These are phyloP conservation scores for Penicillium digitatum DNA, from an alignment of 2,329 filamentous ascomycete species.

Conservation along the genomic window DNA sequence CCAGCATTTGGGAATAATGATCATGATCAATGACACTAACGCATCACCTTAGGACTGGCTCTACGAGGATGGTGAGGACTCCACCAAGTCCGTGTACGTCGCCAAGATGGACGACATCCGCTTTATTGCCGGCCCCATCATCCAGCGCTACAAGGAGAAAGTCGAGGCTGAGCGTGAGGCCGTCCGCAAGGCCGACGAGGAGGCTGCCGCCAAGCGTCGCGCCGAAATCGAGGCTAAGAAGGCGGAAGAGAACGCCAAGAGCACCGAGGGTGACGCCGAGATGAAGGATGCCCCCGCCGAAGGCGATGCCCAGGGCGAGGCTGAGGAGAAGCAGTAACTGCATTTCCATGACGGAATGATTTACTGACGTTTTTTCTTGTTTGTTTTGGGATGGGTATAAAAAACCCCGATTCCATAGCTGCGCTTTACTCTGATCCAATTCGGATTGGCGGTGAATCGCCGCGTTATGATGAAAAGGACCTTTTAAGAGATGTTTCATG, in stretches of 20 bases:
- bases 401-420: background rate
- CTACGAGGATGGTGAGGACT: constrained; percentile 94
- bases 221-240: constrained; percentile 67
- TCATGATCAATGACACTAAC: constrained; percentile 17
- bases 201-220: constrained; percentile 58
- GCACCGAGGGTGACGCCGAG: constrained; percentile 47
- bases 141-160: constrained; percentile 94
- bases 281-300: constrained; percentile 58
- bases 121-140: constrained; percentile 81
- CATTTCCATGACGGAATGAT: constrained; percentile 4
- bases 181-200: constrained; percentile 62
- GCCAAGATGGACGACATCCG: constrained; percentile 96
- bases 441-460: background rate
- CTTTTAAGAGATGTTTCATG: constrained; percentile 25
- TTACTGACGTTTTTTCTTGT: background rate
- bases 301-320: constrained; percentile 24
- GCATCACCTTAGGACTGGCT: constrained; percentile 74
- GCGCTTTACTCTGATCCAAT: background rate
- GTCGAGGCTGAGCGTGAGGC: constrained; percentile 79
- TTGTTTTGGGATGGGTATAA: background rate
- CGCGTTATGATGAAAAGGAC: constrained; percentile 25
- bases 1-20: background rate
- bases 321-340: constrained; percentile 40
- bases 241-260: constrained; percentile 45
- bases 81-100: constrained; percentile 87